Evolutionary conservation across 1,139 yeast species (phyloP), one percentile per base, ranked within the genome.

Genomic region (Geotrichum europaeum): DNA sequence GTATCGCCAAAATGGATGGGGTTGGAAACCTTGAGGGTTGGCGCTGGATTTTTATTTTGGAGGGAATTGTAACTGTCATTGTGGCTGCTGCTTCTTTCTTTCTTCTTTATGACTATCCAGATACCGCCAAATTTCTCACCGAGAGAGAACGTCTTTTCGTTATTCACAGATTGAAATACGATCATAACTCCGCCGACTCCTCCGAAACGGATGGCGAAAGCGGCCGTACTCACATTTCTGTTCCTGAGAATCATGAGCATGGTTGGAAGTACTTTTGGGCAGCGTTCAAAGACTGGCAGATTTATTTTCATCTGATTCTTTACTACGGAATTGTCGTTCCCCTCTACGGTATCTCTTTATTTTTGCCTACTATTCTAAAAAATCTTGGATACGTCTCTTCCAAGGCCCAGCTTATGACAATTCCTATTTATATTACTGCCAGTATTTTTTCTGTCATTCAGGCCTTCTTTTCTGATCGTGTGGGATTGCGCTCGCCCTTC

Each of bases 41-140:
- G 61, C 50, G 61, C n/a, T 60, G 61, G 60, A 54, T 58, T 45
- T 60, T 60, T 40, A 58, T 60, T 34, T 28, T 58, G 24, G 61
- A 55, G 24, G 60, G 58, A 10, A 32, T 60, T 12, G 47, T 59
- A 3, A 59, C 61, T 12, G 61, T 59, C 18, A 78, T 79, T 2
- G 78, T 81, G 63, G 82, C 61, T 6, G 56, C 20, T 20, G 62
- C 77, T 24, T 76, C 83, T 36, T 82, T 73, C 66, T 79, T 80
- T 65, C 69, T 79, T 1, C 72, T 84, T 58, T 83, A 83, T 36
- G 85, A 82, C 66, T 77, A 74, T 70, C 84, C 84, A 28, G 73
- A 73, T 36, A 76, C 77, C 58, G 77, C 82, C 30, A 74, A 77
- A 60, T 83, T 83, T 71, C 75, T 84, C 62, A 78, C 72, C 45